A percentile compares a stretch with the other conserved stretches of the same genome.
These are phyloP conservation scores for Triticum monococcum DNA, from an alignment of 176 grass and related monocot genomes.

Conservation along the genomic window DNA sequence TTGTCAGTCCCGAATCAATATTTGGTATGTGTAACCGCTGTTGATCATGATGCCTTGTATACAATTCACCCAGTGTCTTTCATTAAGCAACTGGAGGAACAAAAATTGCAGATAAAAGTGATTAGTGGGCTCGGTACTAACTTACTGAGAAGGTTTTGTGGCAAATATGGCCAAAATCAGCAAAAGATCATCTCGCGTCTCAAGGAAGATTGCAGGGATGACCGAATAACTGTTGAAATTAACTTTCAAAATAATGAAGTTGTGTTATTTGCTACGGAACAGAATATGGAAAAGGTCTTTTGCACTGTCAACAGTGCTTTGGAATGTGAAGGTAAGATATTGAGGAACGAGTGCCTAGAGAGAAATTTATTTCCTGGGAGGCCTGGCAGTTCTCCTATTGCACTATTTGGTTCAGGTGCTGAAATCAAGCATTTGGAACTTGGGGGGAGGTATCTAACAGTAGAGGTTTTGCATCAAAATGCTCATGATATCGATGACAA, in stretches of 20 bases:
- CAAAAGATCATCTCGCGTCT: conserved; percentile 58
- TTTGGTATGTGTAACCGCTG: conserved; percentile 89
- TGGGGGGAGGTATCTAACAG: conserved; percentile 62
- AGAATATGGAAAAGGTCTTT: conserved; percentile 62
- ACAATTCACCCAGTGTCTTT: conserved; percentile 44
- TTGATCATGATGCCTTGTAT: conserved; percentile 63
- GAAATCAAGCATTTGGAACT: conserved; percentile 98
- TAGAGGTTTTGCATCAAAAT: conserved; percentile 85
- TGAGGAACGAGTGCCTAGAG: conserved; percentile 77
- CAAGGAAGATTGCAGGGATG: conserved; percentile 63
- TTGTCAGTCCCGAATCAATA: conserved; percentile 78
- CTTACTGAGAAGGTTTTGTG: conserved; percentile 68
- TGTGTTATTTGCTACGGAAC: conserved; percentile 64
- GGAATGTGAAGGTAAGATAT: conserved; percentile 57
- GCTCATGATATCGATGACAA: conserved; percentile 59
- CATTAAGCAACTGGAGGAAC: conserved; percentile 55
- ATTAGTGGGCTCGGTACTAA: conserved; percentile 59
- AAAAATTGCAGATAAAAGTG: conserved; percentile 68
- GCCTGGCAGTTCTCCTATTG: conserved; percentile 47
- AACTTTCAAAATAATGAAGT: conserved; percentile 63
- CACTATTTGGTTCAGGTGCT: conserved; percentile 86
- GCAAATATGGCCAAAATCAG: conserved; percentile 70
- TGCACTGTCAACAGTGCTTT: conserved; percentile 44
- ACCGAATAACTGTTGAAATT: conserved; percentile 62
- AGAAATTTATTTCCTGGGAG: conserved; percentile 58